Evolutionary conservation across 805 yeast genomes (phyloP).

Genomic region (Sugiyamaella boreocaroliniensis): DNA sequence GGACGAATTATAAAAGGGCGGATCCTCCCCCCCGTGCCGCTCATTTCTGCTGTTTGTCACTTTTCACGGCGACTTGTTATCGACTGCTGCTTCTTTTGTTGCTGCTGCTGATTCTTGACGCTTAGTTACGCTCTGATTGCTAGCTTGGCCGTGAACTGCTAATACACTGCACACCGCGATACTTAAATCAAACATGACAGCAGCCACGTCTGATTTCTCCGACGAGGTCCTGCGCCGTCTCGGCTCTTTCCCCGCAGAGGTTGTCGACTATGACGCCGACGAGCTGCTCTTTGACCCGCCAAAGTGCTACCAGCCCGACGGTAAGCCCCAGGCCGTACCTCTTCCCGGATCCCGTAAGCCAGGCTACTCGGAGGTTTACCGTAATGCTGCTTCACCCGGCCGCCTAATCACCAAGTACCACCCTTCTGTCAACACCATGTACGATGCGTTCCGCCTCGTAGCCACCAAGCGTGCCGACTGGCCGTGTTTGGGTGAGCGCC

Average conservation of each 20-base stretch:
- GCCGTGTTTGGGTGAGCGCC: conserved; percentile 37
- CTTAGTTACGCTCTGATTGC: too few relatives aligned
- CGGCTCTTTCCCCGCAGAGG: conserved; percentile 7
- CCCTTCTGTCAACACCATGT: conserved; percentile 36
- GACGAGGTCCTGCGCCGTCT: conserved; percentile 9
- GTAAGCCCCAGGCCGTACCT: conserved; percentile 33
- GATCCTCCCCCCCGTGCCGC: too few relatives aligned
- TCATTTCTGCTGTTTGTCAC: too few relatives aligned
- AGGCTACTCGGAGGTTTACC: conserved; percentile 48
- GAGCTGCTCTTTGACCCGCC: not conserved
- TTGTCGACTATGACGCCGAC: conserved; percentile 6
- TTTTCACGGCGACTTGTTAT: too few relatives aligned
- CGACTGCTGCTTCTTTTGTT: too few relatives aligned
- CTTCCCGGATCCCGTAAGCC: conserved; percentile 36
- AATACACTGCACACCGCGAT: too few relatives aligned
- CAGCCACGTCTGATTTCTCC: not conserved
- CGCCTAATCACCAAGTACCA: conserved; percentile 29
- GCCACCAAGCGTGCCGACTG: conserved; percentile 24
- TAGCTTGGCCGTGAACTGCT: too few relatives aligned
- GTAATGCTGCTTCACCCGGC: conserved; percentile 36
- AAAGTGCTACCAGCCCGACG: conserved; percentile 6
- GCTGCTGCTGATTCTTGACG: too few relatives aligned
- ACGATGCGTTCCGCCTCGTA: conserved; percentile 31
- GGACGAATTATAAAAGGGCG: too few relatives aligned
- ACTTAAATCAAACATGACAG: not conserved